A percentile compares a stretch with the other conserved stretches of the same genome.
These are phyloP conservation scores for Phytophthora litchii DNA, from an alignment of 352 stramenopile genomes.

Conservation along the genomic window DNA sequence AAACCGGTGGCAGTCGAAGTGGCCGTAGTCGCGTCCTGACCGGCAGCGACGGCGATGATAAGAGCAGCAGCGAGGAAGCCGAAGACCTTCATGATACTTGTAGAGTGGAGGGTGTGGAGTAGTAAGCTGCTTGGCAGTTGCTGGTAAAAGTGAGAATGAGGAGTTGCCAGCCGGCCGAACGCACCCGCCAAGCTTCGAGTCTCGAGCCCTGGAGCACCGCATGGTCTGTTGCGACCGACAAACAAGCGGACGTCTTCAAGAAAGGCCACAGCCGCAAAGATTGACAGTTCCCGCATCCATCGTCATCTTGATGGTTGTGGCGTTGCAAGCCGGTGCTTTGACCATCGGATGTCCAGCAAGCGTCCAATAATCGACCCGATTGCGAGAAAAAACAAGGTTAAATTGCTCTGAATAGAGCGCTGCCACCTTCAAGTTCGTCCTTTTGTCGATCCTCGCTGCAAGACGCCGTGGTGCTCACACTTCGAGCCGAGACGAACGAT, in stretches of 20 bases:
- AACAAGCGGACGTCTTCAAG: slow-evolving; percentile 19
- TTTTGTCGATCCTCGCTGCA: background rate
- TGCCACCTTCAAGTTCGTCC: slow-evolving; percentile 27
- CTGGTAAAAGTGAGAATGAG: slow-evolving; percentile 50
- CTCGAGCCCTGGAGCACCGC: slow-evolving; percentile 16
- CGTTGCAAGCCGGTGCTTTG: slow-evolving; percentile 13
- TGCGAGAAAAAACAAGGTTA: slow-evolving; percentile 4
- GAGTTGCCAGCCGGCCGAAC: slow-evolving; percentile 7
- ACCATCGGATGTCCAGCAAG: background rate
- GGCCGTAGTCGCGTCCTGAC: slow-evolving; percentile 24
- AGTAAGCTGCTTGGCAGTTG: slow-evolving; percentile 45
- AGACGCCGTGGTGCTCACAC: background rate
- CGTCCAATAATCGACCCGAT: background rate
- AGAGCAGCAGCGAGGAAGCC: slow-evolving; percentile 48
- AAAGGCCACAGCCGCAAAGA: slow-evolving; percentile 4
- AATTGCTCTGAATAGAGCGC: slow-evolving; percentile 11
- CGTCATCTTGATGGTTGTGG: slow-evolving; percentile 17
- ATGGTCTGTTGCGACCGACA: slow-evolving; percentile 18
- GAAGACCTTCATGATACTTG: slow-evolving; percentile 52
- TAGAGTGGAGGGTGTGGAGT: slow-evolving; percentile 4
- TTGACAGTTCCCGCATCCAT: slow-evolving; percentile 11
- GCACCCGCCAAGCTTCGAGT: background rate
- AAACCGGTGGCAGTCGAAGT: slow-evolving; percentile 13
- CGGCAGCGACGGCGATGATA: slow-evolving; percentile 37
- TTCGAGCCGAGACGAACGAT: background rate